Evolutionary conservation across 805 yeast genomes (phyloP).

Genomic region (Torulaspora delbrueckii): DNA sequence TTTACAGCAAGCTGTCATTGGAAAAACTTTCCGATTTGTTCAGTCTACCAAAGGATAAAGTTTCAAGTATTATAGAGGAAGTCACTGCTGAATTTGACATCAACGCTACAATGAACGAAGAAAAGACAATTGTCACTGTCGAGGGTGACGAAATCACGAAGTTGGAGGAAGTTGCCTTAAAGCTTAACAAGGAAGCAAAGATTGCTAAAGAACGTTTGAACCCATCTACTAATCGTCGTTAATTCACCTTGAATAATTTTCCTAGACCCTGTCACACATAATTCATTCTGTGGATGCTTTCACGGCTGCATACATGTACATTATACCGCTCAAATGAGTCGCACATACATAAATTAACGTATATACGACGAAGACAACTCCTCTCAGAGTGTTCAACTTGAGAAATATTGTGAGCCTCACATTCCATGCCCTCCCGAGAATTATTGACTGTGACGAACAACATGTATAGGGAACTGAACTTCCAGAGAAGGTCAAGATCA

Average conservation of each 20-base stretch:
- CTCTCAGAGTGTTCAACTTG: not conserved
- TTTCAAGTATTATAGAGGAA: slow-evolving; percentile 60
- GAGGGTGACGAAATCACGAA: slow-evolving; percentile 75
- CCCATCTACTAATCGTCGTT: slow-evolving; percentile 26
- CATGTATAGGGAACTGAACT: too few relatives aligned
- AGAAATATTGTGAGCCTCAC: not conserved
- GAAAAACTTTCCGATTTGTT: slow-evolving; percentile 61
- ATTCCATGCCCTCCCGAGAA: too few relatives aligned
- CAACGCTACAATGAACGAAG: slow-evolving; percentile 63
- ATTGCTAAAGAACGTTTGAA: slow-evolving; percentile 33
- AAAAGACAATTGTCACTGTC: slow-evolving; percentile 58
- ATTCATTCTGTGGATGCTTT: slow-evolving; percentile 8
- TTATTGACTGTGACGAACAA: too few relatives aligned
- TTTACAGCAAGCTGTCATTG: slow-evolving; percentile 70
- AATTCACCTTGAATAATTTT: not conserved
- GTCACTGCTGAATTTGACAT: slow-evolving; percentile 78
- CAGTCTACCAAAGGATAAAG: slow-evolving; percentile 52
- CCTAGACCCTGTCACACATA: not conserved
- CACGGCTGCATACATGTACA: slow-evolving; percentile 19
- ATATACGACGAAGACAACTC: slow-evolving; percentile 7
- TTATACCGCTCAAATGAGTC: slow-evolving; percentile 11
- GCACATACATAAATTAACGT: slow-evolving; percentile 6
- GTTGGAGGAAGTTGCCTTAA: slow-evolving; percentile 81
- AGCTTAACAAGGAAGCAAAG: slow-evolving; percentile 46
- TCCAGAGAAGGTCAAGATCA: too few relatives aligned